Evolutionary conservation across 306 rosid species (phyloP).

Genomic region (Cicer bijugum): DNA sequence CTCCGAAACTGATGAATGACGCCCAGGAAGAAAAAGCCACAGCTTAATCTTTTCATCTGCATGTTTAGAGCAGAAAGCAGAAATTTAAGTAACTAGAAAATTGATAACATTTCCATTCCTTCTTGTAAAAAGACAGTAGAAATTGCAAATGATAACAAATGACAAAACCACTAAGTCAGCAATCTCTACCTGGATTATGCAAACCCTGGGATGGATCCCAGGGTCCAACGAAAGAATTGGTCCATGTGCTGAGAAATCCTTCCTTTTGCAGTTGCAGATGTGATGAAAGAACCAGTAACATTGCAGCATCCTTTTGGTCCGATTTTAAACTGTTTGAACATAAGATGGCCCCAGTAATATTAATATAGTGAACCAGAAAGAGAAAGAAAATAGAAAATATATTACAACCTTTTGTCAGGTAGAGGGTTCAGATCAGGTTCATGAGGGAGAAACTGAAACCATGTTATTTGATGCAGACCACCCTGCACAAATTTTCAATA

Average conservation of each 20-base stretch:
- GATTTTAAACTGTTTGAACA: conserved; percentile 62
- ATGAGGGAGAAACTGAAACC: conserved; percentile 95
- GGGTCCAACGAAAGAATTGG: conserved; percentile 97
- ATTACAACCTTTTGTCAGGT: conserved; percentile 76
- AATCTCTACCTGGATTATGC: conserved; percentile 89
- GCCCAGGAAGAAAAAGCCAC: conserved; percentile 98
- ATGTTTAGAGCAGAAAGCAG: conserved; percentile 29
- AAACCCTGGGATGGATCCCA: conserved; percentile 99
- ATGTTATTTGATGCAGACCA: conserved; percentile 82
- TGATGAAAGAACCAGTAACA: conserved; percentile 73
- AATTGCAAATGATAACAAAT: conserved; percentile 32
- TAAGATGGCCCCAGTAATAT: conserved; percentile 33
- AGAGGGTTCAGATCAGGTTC: conserved; percentile 78
- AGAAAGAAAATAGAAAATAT: conserved; percentile 24
- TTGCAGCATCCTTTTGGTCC: conserved; percentile 90
- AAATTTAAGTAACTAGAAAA: conserved; percentile 46
- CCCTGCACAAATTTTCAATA: conserved; percentile 61
- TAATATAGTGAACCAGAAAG: conserved; percentile 7
- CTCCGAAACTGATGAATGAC: conserved; percentile 74
- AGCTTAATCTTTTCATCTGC: conserved; percentile 96
- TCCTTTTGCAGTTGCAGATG: conserved; percentile 93
- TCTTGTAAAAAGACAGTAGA: conserved; percentile 13
- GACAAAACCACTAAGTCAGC: conserved; percentile 40
- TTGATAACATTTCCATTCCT: conserved; percentile 13
- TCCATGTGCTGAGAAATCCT: conserved; percentile 89